Evolutionary conservation across 148 eudicot genomes (phyloP), one percentile per base, ranked within the genome.

Genomic region (Spergularia marina): DNA sequence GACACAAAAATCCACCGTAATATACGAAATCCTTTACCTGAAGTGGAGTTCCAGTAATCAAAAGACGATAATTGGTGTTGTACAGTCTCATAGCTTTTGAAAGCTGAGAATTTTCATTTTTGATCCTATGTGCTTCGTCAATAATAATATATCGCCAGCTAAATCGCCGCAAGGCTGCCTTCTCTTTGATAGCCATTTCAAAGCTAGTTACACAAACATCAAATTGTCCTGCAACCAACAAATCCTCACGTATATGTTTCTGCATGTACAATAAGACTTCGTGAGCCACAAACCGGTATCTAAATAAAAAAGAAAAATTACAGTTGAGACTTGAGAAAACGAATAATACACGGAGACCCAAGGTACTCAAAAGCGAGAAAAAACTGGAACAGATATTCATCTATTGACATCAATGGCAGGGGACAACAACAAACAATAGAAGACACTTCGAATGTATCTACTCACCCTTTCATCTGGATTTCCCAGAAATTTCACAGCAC

Each of bases 91-190:
- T 96, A 44, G 99, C 92, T 81, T 87, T 96, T 49, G 99, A 96
- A 72, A 96, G 97, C 78, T 92, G 88, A 67, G 99, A 96, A 85
- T 96, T 96, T 70, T 96, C 99, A 86, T 96, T 96, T 87, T 96
- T 96, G 63, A 96, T 96, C 66, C 99, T 83, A 81, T 96, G 99
- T 80, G 99, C 99, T 88, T 96, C 99, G 78, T 96, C 99, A 83
- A 96, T 96, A 30, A 96, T 91, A 40, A 96, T 92, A 79, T 96
- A 96, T 21, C 99, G 92, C 99, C 99, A 96, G 76, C 93, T 96
- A 77, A 96, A 96, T 36, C 93, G 99, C 36, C 98, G 97, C 71
- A 96, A 74, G 51, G 83, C 53, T 54, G 91, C 10, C 74, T 96
- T 96, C 79, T 96, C 99, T 78, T 89, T 96, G 30, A 96, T 96